These are phyloP conservation scores for Furcasterigmium furcatum DNA, from an alignment of 2,329 filamentous ascomycete genomes.

Conservation along the genomic window DNA sequence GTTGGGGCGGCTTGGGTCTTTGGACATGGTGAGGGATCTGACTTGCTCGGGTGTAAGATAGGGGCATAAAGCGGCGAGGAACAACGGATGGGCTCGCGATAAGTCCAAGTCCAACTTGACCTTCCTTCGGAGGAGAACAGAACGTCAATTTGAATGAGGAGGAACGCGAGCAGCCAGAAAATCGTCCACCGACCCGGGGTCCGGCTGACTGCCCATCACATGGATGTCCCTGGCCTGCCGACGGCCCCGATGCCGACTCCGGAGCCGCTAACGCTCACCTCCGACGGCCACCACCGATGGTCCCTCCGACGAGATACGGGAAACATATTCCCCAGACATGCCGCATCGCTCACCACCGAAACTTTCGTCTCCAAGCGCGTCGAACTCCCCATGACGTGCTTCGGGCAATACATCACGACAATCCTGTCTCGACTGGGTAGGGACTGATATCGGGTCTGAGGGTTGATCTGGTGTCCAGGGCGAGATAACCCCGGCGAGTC, in stretches of 20 bases:
- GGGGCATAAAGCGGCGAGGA: not conserved
- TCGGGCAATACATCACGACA: not conserved
- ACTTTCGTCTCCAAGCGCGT: not conserved
- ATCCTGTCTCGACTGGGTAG: no score
- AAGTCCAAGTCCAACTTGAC: no score
- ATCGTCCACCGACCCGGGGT: no score
- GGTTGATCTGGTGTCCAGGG: no score
- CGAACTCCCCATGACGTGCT: not conserved
- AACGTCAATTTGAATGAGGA: no score
- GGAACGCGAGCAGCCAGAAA: no score
- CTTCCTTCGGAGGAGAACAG: not conserved
- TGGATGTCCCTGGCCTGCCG: no score
- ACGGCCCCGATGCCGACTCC: not conserved
- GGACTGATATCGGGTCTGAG: no score
- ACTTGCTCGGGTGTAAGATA: not conserved
- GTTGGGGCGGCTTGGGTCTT: constrained; percentile 19
- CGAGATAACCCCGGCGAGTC: no score
- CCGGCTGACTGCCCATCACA: no score
- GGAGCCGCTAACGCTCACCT: constrained; percentile 3
- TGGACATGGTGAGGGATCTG: no score
- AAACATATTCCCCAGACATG: not conserved
- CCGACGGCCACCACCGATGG: constrained; percentile 3
- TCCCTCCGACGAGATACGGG: not conserved
- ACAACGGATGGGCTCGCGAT: no score
- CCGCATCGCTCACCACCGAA: not conserved